Base-by-base conservation (phyloP, 208 protist species). In the Leishmania turanica region DNA sequence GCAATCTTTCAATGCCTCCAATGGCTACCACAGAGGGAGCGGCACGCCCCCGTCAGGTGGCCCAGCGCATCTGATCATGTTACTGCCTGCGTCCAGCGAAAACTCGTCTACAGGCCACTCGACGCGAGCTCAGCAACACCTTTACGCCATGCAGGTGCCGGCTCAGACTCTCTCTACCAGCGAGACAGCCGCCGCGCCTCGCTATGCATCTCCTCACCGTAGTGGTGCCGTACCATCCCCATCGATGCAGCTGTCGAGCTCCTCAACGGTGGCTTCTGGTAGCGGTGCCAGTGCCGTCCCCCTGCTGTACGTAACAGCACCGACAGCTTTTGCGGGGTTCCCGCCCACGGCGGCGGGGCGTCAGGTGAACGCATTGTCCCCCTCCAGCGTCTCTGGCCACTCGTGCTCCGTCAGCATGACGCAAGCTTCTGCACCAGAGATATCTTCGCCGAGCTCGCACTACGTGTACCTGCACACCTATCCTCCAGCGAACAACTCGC, bases 1-100 rank as follows among this genome's bases (percentile, higher is more conserved):
- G 69, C 19, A 45, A 54, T 53, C 69, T 1, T 17, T 51, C 69
- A 51, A n/a, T 73, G 45, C 40, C 4, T 27, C 69, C 42, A 73
- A n/a, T 11, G 51, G 72, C 51, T 58, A 76, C 49, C 60, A 76
- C 51, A 45, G 31, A 13, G 34, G n/a, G 5, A 45, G n/a, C 51
- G 53, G 31, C 72, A 76, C 72, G 15, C 72, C 72, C 17, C 72
- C 72, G 51, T 58, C 72, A 13, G 15, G 51, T 47, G 47, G 72
- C n/a, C 31, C 27, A 76, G 51, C 51, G 3, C 72, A 76, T 9
- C 24, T 58, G 31, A n/a, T 45, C 53, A 62, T 76, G 72, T 7
- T 62, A 19, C 7, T 56, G 24, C 72, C 72, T 40, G 37, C 72
- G 19, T 76, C 31, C 53, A 56, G 19, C 51, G 72, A 54, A 3